Percentiles rank a stretch among this genome's conserved stretches.
These are phyloP conservation scores for Spizellomyces punctatus DNA, from an alignment of 192 early-diverging fungal species.

Conservation along the genomic window DNA sequence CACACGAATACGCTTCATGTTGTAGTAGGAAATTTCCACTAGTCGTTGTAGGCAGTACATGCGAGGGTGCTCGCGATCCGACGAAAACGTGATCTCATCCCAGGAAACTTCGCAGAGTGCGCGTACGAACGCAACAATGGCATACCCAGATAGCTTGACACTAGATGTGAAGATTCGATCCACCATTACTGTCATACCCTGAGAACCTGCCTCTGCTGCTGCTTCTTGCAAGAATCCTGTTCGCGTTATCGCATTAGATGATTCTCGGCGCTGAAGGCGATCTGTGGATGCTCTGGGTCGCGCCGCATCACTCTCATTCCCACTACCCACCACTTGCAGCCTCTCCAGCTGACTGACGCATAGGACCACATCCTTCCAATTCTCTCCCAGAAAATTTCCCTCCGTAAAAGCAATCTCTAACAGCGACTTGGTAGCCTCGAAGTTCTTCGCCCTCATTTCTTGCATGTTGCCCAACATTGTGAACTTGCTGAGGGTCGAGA, in stretches of 20 bases:
- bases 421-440: slow-evolving; percentile 86
- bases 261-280: slow-evolving; percentile 30
- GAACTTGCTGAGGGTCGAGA: slow-evolving; percentile 88
- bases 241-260: slow-evolving; percentile 6
- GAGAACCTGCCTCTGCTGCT: slow-evolving; percentile 54
- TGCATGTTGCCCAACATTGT: slow-evolving; percentile 79
- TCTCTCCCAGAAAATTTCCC: slow-evolving; percentile 54
- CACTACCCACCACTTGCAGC: slow-evolving; percentile 63
- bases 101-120: slow-evolving; percentile 85
- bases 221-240: slow-evolving; percentile 51
- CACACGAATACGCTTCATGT: slow-evolving; percentile 95
- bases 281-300: slow-evolving; percentile 15
- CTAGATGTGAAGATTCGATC: slow-evolving; percentile 85
- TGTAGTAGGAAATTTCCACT: slow-evolving; percentile 97
- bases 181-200: slow-evolving; percentile 76
- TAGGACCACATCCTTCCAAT: slow-evolving; percentile 85
- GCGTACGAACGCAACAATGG: slow-evolving; percentile 89
- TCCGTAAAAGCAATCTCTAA: slow-evolving; percentile 73
- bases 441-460: slow-evolving; percentile 90
- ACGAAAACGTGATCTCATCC: slow-evolving; percentile 78
- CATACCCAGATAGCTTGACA: slow-evolving; percentile 73
- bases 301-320: slow-evolving; percentile 5
- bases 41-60: slow-evolving; percentile 87
- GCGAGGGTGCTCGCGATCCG: slow-evolving; percentile 50
- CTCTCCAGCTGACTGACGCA: slow-evolving; percentile 89